A percentile compares a stretch with the other conserved stretches of the same genome.
phyloP scores from a whole-genome alignment of 768 basidiomycete genomes.

The Boletus vermiculosoides region DNA sequence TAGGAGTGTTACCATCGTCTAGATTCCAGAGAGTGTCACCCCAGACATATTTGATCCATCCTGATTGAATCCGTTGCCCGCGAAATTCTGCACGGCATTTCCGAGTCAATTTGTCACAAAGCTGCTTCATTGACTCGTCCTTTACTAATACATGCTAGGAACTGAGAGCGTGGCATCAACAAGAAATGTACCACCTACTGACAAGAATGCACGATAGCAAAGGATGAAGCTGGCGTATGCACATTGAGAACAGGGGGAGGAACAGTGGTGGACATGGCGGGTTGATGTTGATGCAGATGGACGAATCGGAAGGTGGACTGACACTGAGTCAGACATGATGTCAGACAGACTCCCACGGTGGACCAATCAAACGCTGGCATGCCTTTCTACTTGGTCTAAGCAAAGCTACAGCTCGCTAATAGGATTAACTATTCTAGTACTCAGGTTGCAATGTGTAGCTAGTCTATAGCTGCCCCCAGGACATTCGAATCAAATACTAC shows the following conservation, averaged over 20 bases:
- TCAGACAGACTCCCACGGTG: conserved; percentile 4
- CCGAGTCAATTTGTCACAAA: conserved; percentile 70
- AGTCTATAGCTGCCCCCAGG: conserved; percentile 2
- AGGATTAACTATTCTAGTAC: conserved; percentile 3
- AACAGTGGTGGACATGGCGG: conserved; percentile 28
- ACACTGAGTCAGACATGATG: too few species aligned
- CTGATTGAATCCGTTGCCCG: conserved; percentile 63
- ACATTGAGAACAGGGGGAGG: conserved; percentile 58
- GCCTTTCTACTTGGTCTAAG: neutral
- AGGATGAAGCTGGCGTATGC: conserved; percentile 74
- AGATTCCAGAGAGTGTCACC: conserved; percentile 78
- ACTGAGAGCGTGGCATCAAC: conserved; percentile 7
- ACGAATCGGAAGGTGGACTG: neutral
- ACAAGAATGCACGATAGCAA: conserved; percentile 76
- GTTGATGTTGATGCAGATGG: neutral
- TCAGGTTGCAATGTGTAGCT: neutral
- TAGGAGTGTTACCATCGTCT: conserved; percentile 68
- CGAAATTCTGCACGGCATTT: conserved; percentile 60
- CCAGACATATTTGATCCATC: conserved; percentile 88
- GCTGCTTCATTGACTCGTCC: conserved; percentile 59
- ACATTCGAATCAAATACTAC: conserved; percentile 33
- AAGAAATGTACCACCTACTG: conserved; percentile 29
- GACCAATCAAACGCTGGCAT: neutral
- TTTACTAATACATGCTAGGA: conserved; percentile 49
- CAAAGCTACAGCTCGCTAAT: neutral